phyloP scores from a whole-genome alignment of 164 flowering plant genomes.

The Tetracentron sinense region DNA sequence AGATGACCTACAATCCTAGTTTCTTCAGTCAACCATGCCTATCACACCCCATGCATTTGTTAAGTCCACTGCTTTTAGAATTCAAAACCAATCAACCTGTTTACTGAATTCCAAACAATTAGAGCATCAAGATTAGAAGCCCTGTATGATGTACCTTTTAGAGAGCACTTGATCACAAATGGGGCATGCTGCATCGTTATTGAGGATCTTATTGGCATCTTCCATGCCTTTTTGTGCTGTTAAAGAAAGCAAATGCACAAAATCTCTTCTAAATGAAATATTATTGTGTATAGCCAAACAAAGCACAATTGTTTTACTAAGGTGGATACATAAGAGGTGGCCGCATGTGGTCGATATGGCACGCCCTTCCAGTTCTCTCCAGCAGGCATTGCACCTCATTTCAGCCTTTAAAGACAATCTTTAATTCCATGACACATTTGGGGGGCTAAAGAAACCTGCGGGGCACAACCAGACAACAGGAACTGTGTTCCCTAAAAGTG shows the following conservation, averaged over 20 bases:
- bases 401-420: constrained; percentile 19
- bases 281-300: not conserved
- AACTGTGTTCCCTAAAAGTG: no score
- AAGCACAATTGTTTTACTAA: not conserved
- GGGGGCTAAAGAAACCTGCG: not conserved
- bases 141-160: constrained; percentile 75
- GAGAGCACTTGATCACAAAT: constrained; percentile 97
- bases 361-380: constrained; percentile 85
- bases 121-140: not conserved
- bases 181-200: constrained; percentile 89
- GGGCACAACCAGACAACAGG: not conserved
- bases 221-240: constrained; percentile 60
- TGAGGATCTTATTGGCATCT: constrained; percentile 92
- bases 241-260: constrained; percentile 27
- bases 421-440: not conserved
- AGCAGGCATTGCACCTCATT: constrained; percentile 94
- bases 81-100: not conserved
- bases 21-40: not conserved
- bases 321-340: constrained; percentile 76
- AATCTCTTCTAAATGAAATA: not conserved
- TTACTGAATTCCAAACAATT: not conserved
- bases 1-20: not conserved
- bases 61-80: not conserved
- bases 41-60: not conserved
- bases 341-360: constrained; percentile 82